These are phyloP conservation scores for Brasenia schreberi DNA, from an alignment of 164 flowering plant species.

Conservation along the genomic window DNA sequence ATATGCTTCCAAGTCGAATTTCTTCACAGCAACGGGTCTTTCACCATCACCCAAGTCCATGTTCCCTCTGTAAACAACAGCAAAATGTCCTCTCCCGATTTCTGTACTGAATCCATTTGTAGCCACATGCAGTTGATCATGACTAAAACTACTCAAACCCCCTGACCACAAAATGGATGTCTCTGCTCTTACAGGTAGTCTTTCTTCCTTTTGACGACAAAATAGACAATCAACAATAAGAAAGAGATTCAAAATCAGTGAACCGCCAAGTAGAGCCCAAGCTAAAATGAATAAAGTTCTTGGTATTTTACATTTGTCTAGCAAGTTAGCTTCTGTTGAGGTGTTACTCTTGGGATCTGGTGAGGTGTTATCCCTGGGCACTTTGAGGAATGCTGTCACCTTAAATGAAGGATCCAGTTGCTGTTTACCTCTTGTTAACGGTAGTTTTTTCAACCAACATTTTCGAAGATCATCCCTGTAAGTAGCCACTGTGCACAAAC, in stretches of 20 bases:
- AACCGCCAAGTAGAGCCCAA: neutral
- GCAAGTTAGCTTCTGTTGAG: too few relatives aligned
- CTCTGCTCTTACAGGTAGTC: neutral
- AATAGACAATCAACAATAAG: neutral
- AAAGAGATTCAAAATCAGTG: neutral
- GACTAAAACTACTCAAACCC: neutral
- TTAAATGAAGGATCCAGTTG: neutral
- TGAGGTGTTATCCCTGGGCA: neutral
- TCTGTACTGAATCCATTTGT: neutral
- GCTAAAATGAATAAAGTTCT: too few relatives aligned
- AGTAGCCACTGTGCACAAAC: neutral
- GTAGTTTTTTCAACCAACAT: neutral
- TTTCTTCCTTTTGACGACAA: neutral
- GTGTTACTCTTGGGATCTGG: too few relatives aligned
- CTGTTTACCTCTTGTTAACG: neutral
- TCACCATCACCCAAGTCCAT: neutral
- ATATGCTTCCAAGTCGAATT: constrained; percentile 2
- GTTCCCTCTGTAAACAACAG: neutral
- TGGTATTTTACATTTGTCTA: neutral
- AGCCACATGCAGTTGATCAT: neutral
- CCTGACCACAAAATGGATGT: too few relatives aligned
- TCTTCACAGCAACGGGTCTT: constrained; percentile 10
- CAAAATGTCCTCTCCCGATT: neutral
- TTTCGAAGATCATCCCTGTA: neutral
- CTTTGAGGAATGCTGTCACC: neutral